Evolutionary conservation across 495 filamentous ascomycete genomes (phyloP), one percentile per base, ranked within the genome.

Genomic region (Neurospora tetraspora): DNA sequence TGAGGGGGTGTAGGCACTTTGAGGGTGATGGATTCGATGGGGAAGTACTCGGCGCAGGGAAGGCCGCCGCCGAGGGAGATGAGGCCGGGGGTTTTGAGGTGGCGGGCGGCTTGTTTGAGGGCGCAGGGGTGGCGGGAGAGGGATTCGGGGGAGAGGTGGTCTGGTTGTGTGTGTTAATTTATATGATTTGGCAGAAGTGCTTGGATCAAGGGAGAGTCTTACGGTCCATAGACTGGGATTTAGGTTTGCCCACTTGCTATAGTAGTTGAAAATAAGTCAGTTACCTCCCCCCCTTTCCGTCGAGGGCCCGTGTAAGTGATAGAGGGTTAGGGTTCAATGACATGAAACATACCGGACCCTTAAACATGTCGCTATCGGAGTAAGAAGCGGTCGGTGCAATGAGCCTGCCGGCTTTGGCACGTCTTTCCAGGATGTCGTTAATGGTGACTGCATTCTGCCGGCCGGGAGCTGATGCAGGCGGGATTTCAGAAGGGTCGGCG

Each of bases 31-130:
- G 77, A 80, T 45, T 81, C 78, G 72, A 86, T 76, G 47, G 96
- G 96, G 79, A 99, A 98, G 85, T 96, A 92, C 80, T 94, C 90
- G 70, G 91, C 86, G 38, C 92, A 94, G 11, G 96, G 96, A 39
- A 99, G 85, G 3, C 96, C 96, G 74, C 96, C 96, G 71, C 96
- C 96, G 14, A 99, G 89, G 6, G 93, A 96, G 80, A 99, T 95
- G 70, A 87, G 78, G 76, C 91, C 91, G 36, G 92, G 91, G 45
- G 83, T 90, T 73, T 90, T 90, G 65, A 99, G 84, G 74, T 86
- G 85, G 36, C 77, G 79, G 27, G 95, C 94, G 39, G 94, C 93
- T 70, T 82, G 84, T 80, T 98, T 99, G 75, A 98, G 83, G 14
- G 85, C 86, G 34, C 91, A 93, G 7, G 86, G 84, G 76, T 88